Evolutionary conservation across 768 basidiomycete genomes (phyloP), one percentile per base, ranked within the genome.

Genomic region (Chalciporus piperatus): DNA sequence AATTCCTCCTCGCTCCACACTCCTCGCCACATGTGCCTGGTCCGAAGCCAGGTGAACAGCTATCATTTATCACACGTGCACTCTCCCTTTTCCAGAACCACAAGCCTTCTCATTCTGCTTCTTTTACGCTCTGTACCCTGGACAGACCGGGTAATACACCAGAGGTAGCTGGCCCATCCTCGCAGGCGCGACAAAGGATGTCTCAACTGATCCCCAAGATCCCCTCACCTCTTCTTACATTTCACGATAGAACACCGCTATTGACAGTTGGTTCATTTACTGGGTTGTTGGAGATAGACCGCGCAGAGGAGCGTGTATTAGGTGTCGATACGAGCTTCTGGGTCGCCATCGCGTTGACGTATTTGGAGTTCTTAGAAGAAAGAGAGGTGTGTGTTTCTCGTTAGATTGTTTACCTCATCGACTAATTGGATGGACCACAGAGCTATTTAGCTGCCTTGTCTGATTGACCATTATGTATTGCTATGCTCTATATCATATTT

Each of bases 311-410:
- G 47, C 66, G 71, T 16, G 66, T 75, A 27, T 61, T 89, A 20
- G 90, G 89, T 13, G 80, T 92, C 25, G 86, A 89, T 43, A 78
- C 79, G 23, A 83, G 83, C 47, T 92, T 92, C 62, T 92, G 88
- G 84, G 75, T 92, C 41, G 80, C 87, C 1, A 72, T 88, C 37
- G 83, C 83, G 0, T 64, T 91, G 59, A 83, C 87, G 3, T 92
- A 90, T 64, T 67, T 89, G 12, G 87, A 88, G 52, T 92, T 89
- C 60, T 66, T 92, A 59, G 80, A 79, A 59, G 88, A 91, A 57
- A 76, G 87, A 59, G 89, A 90, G 74, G 90, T 89, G 56, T 54
- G 84, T 68, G 37, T 20, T 41, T 28, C 30, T 25, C 9, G 33
- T 22, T 30, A 48, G 12, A 30, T 52, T 41, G 47, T 42, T 28